Percentiles rank a stretch among this genome's conserved stretches.
Conservation (phyloP, 306 rosid genomes). For the Lathyrus aphaca region DNA sequence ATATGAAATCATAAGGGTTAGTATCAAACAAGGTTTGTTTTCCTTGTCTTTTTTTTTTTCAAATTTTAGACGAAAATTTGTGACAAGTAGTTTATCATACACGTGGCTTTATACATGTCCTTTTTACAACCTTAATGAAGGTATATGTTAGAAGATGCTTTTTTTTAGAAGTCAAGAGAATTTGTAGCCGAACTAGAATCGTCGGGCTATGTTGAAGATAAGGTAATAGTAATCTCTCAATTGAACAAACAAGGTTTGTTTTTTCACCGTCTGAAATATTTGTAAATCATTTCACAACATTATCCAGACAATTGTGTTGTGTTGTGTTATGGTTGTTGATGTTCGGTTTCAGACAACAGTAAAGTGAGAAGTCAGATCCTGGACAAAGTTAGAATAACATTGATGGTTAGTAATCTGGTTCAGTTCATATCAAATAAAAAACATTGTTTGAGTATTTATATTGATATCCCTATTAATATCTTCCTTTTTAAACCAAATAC, state of each 20-base stretch:
- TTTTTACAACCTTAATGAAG: conserved; percentile 85
- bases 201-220: no score
- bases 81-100: background rate
- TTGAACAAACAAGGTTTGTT: no score
- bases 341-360: no score
- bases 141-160: conserved; percentile 87
- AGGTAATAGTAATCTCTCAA: no score
- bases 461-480: conserved; percentile 29
- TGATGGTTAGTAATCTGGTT: conserved; percentile 74
- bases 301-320: no score
- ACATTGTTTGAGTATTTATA: conserved; percentile 19
- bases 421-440: conserved; percentile 23
- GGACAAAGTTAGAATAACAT: conserved; percentile 70
- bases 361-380: conserved; percentile 70
- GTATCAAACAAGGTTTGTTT: conserved; percentile 95
- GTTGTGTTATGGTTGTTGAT: no score
- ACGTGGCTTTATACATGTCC: conserved; percentile 51
- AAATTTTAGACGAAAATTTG: background rate
- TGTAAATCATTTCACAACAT: no score
- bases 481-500: conserved; percentile 2
- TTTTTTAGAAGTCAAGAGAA: conserved; percentile 83
- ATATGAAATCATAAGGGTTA: conserved; percentile 85
- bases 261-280: no score
- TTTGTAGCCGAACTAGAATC: conserved; percentile 36
- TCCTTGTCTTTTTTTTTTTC: conserved; percentile 40